Percentiles rank a stretch among this genome's conserved stretches.
These are phyloP conservation scores for Tricholomella constricta DNA, from an alignment of 768 basidiomycete species.

Conservation along the genomic window DNA sequence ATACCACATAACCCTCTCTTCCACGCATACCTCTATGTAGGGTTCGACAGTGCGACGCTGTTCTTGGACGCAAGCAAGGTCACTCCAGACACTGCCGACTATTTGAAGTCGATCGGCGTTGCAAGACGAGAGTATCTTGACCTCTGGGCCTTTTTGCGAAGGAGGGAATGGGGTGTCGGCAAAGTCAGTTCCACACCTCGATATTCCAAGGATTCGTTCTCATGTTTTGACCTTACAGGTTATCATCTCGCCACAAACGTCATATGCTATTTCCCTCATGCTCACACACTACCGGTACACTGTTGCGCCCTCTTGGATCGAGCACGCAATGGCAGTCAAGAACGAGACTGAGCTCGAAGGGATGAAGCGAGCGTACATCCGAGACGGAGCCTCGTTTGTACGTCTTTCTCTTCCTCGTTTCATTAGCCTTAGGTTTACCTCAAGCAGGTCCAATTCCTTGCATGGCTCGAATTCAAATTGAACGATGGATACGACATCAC, in stretches of 20 bases:
- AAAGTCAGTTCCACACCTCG: constrained; percentile 46
- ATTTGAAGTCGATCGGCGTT: constrained; percentile 59
- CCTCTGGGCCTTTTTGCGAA: constrained; percentile 77
- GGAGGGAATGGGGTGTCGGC: constrained; percentile 77
- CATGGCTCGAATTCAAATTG: constrained; percentile 87
- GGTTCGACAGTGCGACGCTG: constrained; percentile 59
- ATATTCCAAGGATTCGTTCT: constrained; percentile 6
- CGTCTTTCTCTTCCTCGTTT: constrained; percentile 33
- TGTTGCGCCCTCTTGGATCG: constrained; percentile 66
- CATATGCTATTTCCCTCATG: constrained; percentile 85
- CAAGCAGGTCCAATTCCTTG: constrained; percentile 72
- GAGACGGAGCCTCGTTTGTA: constrained; percentile 87
- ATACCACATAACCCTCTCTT: constrained; percentile 93
- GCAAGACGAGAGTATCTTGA: constrained; percentile 70
- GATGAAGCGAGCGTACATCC: constrained; percentile 77
- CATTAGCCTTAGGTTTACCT: constrained; percentile 9
- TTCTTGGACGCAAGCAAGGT: constrained; percentile 78
- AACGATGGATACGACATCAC: constrained; percentile 78
- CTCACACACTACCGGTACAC: constrained; percentile 83
- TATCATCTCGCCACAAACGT: constrained; percentile 71
- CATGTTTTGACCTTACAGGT: constrained; percentile 37
- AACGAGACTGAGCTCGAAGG: constrained; percentile 86
- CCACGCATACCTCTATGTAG: constrained; percentile 82
- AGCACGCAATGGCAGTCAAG: constrained; percentile 85
- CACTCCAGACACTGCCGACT: constrained; percentile 54